These are phyloP conservation scores for Lablab purpureus DNA, from an alignment of 306 rosid genomes.

Conservation along the genomic window DNA sequence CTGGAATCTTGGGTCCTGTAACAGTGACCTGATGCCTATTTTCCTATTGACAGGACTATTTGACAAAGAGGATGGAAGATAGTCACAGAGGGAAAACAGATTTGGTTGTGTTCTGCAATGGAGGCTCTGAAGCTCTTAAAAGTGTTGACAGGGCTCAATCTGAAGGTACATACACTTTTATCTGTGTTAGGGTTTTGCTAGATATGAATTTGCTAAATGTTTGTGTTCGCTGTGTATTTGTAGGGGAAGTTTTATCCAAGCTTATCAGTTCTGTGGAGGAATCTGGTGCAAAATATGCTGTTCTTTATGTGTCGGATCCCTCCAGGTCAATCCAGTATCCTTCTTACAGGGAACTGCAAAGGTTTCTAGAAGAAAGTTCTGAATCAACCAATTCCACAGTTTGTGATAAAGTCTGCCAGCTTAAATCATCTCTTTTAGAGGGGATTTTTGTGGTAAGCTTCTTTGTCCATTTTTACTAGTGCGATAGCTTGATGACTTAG, in stretches of 20 bases:
- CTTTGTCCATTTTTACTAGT: conserved; percentile 39
- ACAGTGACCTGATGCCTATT: conserved; percentile 46
- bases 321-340: conserved; percentile 67
- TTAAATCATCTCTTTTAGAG: conserved; percentile 93
- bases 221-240: conserved; percentile 44
- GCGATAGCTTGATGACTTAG: conserved; percentile 5
- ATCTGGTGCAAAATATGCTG: conserved; percentile 83
- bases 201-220: conserved; percentile 39
- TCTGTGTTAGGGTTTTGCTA: conserved; percentile 11
- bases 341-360: conserved; percentile 71
- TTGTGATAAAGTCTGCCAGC: conserved; percentile 85
- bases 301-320: conserved; percentile 87
- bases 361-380: conserved; percentile 81
- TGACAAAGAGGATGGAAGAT: conserved; percentile 66
- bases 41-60: conserved; percentile 66
- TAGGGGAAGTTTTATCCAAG: conserved; percentile 71
- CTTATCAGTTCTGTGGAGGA: conserved; percentile 74
- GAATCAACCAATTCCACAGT: conserved; percentile 49
- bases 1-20: conserved; percentile 44
- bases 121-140: conserved; percentile 52
- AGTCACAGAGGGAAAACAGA: conserved; percentile 67
- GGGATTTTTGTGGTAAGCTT: conserved; percentile 87
- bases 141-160: conserved; percentile 56
- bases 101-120: conserved; percentile 79
- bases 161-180: conserved; percentile 67